phyloP scores from a whole-genome alignment of 306 rosid species.

The Cucumis cinereus region DNA sequence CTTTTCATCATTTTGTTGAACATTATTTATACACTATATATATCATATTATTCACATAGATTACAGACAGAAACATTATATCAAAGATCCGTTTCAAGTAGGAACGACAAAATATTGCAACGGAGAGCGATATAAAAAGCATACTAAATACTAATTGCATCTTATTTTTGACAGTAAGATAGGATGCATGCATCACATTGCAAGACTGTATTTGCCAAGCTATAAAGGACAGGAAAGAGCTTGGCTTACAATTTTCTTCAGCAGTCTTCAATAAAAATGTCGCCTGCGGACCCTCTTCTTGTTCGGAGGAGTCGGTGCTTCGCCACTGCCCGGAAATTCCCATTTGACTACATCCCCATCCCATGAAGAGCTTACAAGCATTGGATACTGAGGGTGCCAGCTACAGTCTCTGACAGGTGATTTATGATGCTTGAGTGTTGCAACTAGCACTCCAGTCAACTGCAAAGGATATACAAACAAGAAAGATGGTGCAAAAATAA shows the following conservation, averaged over 20 bases:
- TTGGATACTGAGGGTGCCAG: slow-evolving; percentile 81
- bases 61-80: neutral
- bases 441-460: slow-evolving; percentile 80
- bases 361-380: slow-evolving; percentile 90
- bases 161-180: neutral
- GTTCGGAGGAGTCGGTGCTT: slow-evolving; percentile 18
- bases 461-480: slow-evolving; percentile 10
- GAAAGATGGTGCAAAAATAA: neutral
- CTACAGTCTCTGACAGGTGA: slow-evolving; percentile 90
- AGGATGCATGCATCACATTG: neutral
- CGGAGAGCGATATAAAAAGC: neutral
- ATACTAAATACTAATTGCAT: slow-evolving; percentile 2
- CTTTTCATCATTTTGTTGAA: neutral
- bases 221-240: neutral
- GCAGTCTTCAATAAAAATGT: slow-evolving; percentile 16
- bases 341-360: slow-evolving; percentile 84
- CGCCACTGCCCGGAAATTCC: slow-evolving; percentile 50
- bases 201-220: neutral
- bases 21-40: neutral
- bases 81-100: neutral
- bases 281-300: slow-evolving; percentile 28
- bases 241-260: slow-evolving; percentile 3
- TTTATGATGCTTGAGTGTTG: slow-evolving; percentile 76
- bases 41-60: slow-evolving; percentile 1
- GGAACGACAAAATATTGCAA: neutral